These are phyloP conservation scores for Diplodia seriata DNA, from an alignment of 2,329 filamentous ascomycete genomes.

Conservation along the genomic window DNA sequence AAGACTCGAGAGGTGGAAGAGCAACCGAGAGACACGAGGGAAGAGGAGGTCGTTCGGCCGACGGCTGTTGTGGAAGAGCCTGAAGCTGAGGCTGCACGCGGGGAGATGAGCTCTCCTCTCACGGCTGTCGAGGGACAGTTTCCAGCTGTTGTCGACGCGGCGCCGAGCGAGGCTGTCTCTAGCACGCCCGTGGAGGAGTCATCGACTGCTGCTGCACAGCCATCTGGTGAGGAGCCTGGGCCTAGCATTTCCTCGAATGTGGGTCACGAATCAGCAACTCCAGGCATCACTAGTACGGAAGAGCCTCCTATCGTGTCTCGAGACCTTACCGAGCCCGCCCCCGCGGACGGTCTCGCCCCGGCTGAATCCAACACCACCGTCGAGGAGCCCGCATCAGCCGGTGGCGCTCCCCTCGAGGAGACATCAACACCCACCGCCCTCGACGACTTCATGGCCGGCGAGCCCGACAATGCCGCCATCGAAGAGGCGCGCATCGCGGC, in stretches of 20 bases:
- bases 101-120: neutral
- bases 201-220: too few relatives aligned
- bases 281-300: neutral
- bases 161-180: too few relatives aligned
- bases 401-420: neutral
- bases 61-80: constrained; percentile 5
- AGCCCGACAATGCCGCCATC: constrained; percentile 36
- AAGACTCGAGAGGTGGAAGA: neutral
- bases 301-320: neutral
- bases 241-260: too few relatives aligned
- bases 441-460: constrained; percentile 40
- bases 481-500: constrained; percentile 36
- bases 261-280: too few relatives aligned
- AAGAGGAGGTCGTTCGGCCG: neutral
- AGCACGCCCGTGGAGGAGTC: too few relatives aligned
- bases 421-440: constrained; percentile 30
- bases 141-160: neutral
- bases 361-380: neutral
- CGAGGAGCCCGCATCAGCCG: neutral
- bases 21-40: neutral
- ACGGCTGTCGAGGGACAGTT: neutral
- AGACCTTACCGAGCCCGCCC: neutral
- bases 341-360: neutral
- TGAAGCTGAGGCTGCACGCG: neutral
- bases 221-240: too few relatives aligned